Base-by-base conservation (phyloP, 2,329 filamentous ascomycete species). In the Fusarium sp. region DNA sequence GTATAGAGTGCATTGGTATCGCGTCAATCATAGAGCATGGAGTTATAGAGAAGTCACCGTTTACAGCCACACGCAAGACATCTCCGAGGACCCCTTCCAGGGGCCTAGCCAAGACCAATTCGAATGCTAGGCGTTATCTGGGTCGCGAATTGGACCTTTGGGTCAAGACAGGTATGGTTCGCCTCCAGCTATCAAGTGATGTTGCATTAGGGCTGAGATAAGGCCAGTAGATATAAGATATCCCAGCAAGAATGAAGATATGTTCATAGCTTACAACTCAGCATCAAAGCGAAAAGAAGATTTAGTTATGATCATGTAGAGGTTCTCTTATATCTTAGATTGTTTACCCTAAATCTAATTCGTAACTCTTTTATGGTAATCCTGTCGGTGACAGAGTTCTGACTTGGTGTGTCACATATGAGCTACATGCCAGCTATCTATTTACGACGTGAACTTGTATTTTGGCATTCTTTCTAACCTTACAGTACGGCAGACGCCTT, bases 11-110 rank as follows among this genome's bases (percentile, higher is more conserved):
- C 29, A 38, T 34, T 8, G 34, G 27, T 51, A 44, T 33, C 20
- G 36, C 14, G 33, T 31, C n/a, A 14, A 44, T 33, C 33, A 58
- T 55, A 62, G 34, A 65, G 18, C 13, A 38, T 20, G 34, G 57
- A 40, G 23, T 29, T 31, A 18, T 34, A 59, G 18, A 51, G n/a
- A 11, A 23, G 23, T 16, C 10, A 57, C 49, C 34, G 13, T 11
- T 18, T 42, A 16, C 20, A 36, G 36, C 36, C 11, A 42, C 18
- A 42, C 11, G 11, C 18, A 23, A 14, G 38, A 14, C 18, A 23
- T 42, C 11, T 23, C 38, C 18, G 18, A 42, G 18, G 18, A 3
- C 11, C 18, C 0, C 8, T 23, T 14, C 9, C 4, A 14, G 6
- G 6, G 14, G 42, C 42, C 2, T 49, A 23, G 23, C 23, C 13